Base-by-base conservation (phyloP, 2,329 filamentous ascomycete genomes). In the Aspergillus nomiae region DNA sequence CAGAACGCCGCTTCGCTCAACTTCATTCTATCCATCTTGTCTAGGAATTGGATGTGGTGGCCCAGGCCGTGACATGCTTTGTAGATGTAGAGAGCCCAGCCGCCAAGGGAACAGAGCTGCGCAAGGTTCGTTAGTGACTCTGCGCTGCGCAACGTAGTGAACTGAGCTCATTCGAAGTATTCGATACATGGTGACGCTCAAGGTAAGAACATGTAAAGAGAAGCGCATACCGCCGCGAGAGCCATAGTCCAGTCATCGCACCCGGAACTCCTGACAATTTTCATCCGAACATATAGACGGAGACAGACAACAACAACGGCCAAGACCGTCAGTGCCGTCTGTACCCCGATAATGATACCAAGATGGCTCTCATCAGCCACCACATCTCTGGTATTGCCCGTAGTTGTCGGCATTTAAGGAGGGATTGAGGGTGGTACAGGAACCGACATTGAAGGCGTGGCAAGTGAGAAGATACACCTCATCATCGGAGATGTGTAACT, bases 51-150 rank as follows among this genome's bases (percentile, higher is more conserved):
- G 46, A 53, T 53, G 26, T 59, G 58, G 19, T 38, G 58, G n/a
- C 58, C 58, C 1, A 59, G n/a, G 2, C 58, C 46, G 14, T 59
- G 58, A 8, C 32, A 53, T n/a, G 30, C 48, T 45, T 59, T 59
- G 58, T 53, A 59, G n/a, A 59, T 16, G 48, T 53, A 59, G 12
- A 59, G 58, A 7, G 43, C 32, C 58, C 58, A 59, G 58, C 58
- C 58, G 4, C 46, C 58, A 4, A 59, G n/a, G 30, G 58, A 59
- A 26, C 58, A 59, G 26, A 59, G 32, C 58, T 59, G 26, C 2
- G n/a, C n/a, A 12, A 14, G 10, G 41, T 24, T 24, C 10, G 41
- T 45, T 21, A 45, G n/a, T 45, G 4, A 19, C 16, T 11, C 10
- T 21, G 41, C 2, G 14, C 4, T 7, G n/a, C 19, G 21, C 21